Conservation (phyloP, 2,329 filamentous ascomycete species). For the Fusarium oligoseptatum region DNA sequence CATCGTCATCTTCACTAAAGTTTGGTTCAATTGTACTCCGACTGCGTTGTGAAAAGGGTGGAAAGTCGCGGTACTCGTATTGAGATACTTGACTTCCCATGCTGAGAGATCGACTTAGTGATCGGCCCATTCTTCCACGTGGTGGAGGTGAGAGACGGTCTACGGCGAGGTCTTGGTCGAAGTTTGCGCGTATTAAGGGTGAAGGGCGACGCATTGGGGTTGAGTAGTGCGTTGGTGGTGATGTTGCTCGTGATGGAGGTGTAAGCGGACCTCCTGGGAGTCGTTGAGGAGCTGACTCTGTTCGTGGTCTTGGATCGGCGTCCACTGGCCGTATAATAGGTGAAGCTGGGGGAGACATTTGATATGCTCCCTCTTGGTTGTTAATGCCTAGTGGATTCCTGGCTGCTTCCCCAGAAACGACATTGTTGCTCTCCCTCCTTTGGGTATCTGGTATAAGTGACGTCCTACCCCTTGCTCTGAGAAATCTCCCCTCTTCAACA, state of each 20-base stretch:
- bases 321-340: slow-evolving; percentile 51
- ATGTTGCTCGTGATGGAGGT: slow-evolving; percentile 45
- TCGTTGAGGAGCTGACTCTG: slow-evolving; percentile 48
- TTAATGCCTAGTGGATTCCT: slow-evolving; percentile 52
- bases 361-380: slow-evolving; percentile 39
- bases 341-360: slow-evolving; percentile 46
- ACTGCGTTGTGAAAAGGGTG: slow-evolving; percentile 54
- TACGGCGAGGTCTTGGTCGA: slow-evolving; percentile 56
- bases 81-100: slow-evolving; percentile 50
- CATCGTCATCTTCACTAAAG: slow-evolving; percentile 43
- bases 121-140: slow-evolving; percentile 46
- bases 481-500: slow-evolving; percentile 48
- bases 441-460: slow-evolving; percentile 31
- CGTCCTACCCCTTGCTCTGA: slow-evolving; percentile 47
- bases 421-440: neutral
- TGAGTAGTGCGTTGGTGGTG: slow-evolving; percentile 48
- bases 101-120: slow-evolving; percentile 53
- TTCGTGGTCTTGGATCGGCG: slow-evolving; percentile 26
- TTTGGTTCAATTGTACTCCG: slow-evolving; percentile 46
- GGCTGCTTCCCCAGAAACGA: slow-evolving; percentile 25
- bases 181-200: slow-evolving; percentile 51
- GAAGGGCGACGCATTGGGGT: slow-evolving; percentile 49
- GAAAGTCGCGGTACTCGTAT: slow-evolving; percentile 52
- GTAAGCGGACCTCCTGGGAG: slow-evolving; percentile 32
- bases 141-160: slow-evolving; percentile 55